These are phyloP conservation scores for Pichia sp. DNA, from an alignment of 1,139 yeast genomes.

Conservation along the genomic window DNA sequence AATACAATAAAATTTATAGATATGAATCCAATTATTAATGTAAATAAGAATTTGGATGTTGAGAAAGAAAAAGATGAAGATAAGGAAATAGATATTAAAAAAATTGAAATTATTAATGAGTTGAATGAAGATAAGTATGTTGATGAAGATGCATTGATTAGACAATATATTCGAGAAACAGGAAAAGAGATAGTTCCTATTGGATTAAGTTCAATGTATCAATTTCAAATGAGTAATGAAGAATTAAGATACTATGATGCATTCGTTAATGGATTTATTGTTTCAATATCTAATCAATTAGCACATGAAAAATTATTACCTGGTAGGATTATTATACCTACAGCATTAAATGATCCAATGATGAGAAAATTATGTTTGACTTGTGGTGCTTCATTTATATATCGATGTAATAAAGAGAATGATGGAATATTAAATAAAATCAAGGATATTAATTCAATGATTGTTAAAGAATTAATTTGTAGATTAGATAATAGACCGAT, in stretches of 20 bases:
- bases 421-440: background rate
- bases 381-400: constrained; percentile 33
- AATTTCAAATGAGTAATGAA: background rate
- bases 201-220: too few species aligned
- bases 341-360: constrained; percentile 28
- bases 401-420: constrained; percentile 2
- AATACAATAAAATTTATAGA: constrained; percentile 1
- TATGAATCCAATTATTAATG: background rate
- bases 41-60: too few species aligned
- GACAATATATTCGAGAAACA: constrained; percentile 7
- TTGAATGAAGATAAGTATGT: background rate
- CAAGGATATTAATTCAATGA: constrained; percentile 13
- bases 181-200: background rate
- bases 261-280: constrained; percentile 36
- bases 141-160: constrained; percentile 9
- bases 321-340: constrained; percentile 32
- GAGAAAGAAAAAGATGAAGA: background rate
- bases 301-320: constrained; percentile 39
- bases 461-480: constrained; percentile 15
- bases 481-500: constrained; percentile 11
- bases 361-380: constrained; percentile 33
- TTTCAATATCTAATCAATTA: constrained; percentile 36
- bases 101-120: background rate
- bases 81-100: background rate
- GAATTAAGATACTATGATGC: constrained; percentile 26